Evolutionary conservation across 768 basidiomycete genomes (phyloP).

Genomic region (Trametes meyenii): DNA sequence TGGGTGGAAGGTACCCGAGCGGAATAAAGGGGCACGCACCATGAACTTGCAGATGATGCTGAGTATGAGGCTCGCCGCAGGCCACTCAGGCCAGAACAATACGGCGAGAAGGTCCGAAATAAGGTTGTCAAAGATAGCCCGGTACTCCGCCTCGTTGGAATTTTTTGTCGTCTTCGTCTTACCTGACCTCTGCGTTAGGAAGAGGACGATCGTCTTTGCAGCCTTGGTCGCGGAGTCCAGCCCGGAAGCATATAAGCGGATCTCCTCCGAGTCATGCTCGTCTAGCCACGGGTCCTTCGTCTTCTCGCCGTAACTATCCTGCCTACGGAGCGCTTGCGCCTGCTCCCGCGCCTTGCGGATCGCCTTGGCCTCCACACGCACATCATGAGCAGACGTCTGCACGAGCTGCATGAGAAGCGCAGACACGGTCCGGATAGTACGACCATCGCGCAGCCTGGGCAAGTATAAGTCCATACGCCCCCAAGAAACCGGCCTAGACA

Average conservation of each 20-base stretch:
- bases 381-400: conserved; percentile 90
- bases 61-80: conserved; percentile 82
- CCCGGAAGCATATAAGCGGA: conserved; percentile 68
- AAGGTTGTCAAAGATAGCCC: conserved; percentile 88
- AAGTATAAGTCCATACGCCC: conserved; percentile 2
- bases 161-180: conserved; percentile 89
- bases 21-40: conserved; percentile 45
- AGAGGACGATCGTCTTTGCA: conserved; percentile 70
- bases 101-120: conserved; percentile 87
- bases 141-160: conserved; percentile 92
- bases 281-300: conserved; percentile 58
- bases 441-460: conserved; percentile 83
- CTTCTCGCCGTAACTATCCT: conserved; percentile 62
- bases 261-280: conserved; percentile 75
- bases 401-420: conserved; percentile 94
- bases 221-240: conserved; percentile 83
- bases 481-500: conserved; percentile 12
- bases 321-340: conserved; percentile 59
- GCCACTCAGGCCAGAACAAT: conserved; percentile 97
- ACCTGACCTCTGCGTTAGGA: conserved; percentile 63
- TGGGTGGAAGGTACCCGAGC: not conserved
- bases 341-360: conserved; percentile 67
- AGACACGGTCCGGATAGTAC: conserved; percentile 90
- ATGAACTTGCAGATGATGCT: conserved; percentile 83
- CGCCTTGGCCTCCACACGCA: conserved; percentile 67